Evolutionary conservation across 202 grass and related monocot genomes (phyloP), one percentile per base, ranked within the genome.

Genomic region (Digitaria exilis): DNA sequence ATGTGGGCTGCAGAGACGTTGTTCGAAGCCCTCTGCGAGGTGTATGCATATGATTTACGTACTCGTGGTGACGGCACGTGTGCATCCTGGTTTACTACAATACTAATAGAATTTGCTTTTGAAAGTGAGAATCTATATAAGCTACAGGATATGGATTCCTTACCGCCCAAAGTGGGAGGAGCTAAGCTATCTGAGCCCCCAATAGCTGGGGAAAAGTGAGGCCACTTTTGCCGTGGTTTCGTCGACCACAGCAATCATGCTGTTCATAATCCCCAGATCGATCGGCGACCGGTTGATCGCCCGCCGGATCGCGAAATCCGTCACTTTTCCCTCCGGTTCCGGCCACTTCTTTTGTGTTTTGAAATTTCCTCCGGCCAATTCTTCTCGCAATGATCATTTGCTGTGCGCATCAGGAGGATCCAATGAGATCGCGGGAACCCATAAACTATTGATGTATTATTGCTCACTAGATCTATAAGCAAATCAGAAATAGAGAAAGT

Each of bases 161-260:
- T 80, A 87, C 94, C 92, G 78, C 86, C 83, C 92, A 91, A 91
- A 88, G 94, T 94, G 88, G 94, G 71, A 70, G 50, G 64, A 84
- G 73, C 51, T 70, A 77, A 84, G 78, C 69, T n/a, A 81, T 63
- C 76, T 62, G 41, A 71, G 26, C 37, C 18, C 51, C 79, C 19
- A 51, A 90, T 86, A 82, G 84, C 74, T 62, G 84, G 88, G 61
- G 80, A 52, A 89, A 86, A 81, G 80, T 35, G 73, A 72, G 37
- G 61, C 71, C 74, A 54, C 85, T 82, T 78, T 88, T 89, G 65
- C 85, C 82, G 45, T 65, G 76, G 90, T 79, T 89, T 89, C 89
- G 77, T 93, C 91, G 75, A 80, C 91, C 65, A 67, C n/a, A 22
- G 83, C 56, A 89, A 93, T 97, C 76, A 93, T 93, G 73, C 37